These are phyloP conservation scores for Pharus latifolius DNA, from an alignment of 176 grass and related monocot genomes.

Conservation along the genomic window DNA sequence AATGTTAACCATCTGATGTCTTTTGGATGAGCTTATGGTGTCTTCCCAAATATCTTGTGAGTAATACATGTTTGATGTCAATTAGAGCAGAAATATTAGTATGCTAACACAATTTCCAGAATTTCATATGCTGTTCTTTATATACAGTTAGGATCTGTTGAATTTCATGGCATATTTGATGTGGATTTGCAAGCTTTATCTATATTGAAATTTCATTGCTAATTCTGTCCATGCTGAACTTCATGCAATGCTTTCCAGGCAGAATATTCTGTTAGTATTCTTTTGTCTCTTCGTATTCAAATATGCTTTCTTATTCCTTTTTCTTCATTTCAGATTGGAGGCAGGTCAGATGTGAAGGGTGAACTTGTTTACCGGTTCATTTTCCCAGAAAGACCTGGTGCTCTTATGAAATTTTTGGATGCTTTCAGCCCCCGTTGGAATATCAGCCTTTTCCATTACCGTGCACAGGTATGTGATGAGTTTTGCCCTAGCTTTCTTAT, in stretches of 20 bases:
- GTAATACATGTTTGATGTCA: background rate
- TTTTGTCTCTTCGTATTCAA: background rate
- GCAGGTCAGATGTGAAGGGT: conserved; percentile 64
- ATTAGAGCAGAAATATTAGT: too few relatives aligned
- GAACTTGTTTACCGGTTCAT: conserved; percentile 91
- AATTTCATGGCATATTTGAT: too few relatives aligned
- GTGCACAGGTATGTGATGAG: conserved; percentile 50
- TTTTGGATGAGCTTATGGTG: background rate
- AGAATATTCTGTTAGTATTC: background rate
- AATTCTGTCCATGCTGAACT: too few relatives aligned
- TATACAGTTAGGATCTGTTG: too few relatives aligned
- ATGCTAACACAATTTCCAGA: too few relatives aligned
- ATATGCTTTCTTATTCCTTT: background rate
- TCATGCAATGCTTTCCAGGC: background rate
- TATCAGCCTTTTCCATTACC: conserved; percentile 97
- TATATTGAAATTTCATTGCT: too few relatives aligned
- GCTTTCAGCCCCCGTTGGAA: conserved; percentile 83
- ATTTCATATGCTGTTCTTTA: too few relatives aligned
- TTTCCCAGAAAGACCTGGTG: conserved; percentile 84
- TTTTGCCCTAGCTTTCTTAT: background rate
- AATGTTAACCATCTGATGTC: background rate
- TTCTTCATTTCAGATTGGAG: conserved; percentile 59
- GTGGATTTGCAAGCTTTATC: too few relatives aligned
- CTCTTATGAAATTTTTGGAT: conserved; percentile 89
- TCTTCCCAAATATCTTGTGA: background rate